Evolutionary conservation across 306 rosid genomes (phyloP).

Genomic region (Aeschynomene evenia): DNA sequence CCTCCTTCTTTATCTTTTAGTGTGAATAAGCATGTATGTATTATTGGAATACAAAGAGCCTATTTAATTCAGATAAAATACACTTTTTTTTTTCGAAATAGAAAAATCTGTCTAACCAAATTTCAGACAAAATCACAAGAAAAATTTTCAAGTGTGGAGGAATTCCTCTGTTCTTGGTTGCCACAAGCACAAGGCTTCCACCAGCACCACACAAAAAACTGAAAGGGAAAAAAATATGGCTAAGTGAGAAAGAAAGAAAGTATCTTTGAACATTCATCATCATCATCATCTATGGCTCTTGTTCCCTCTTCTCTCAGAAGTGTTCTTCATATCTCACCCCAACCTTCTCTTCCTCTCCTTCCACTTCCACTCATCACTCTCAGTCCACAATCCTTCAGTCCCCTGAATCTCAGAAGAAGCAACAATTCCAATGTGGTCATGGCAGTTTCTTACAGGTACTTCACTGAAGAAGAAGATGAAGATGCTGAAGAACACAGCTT

Average conservation of each 20-base stretch:
- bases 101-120: background rate
- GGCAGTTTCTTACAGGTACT: constrained; percentile 31
- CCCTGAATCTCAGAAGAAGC: constrained; percentile 13
- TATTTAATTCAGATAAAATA: no score
- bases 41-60: no score
- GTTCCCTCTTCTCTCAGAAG: constrained; percentile 28
- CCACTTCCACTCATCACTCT: constrained; percentile 27
- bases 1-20: no score
- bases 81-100: background rate
- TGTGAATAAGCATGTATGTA: no score
- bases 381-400: constrained; percentile 19
- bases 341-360: constrained; percentile 4
- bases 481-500: constrained; percentile 41
- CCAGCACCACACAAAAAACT: constrained; percentile 42
- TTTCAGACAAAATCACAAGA: background rate
- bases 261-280: constrained; percentile 27
- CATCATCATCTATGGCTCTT: constrained; percentile 52
- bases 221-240: constrained; percentile 32
- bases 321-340: constrained; percentile 33
- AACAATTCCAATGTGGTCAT: constrained; percentile 23
- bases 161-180: constrained; percentile 15
- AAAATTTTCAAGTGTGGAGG: constrained; percentile 17
- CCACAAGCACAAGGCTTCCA: constrained; percentile 26
- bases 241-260: constrained; percentile 1
- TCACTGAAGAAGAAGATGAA: constrained; percentile 36